Evolutionary conservation across 495 filamentous ascomycete genomes (phyloP), one percentile per base, ranked within the genome.

Genomic region (Sordaria brevicollis): DNA sequence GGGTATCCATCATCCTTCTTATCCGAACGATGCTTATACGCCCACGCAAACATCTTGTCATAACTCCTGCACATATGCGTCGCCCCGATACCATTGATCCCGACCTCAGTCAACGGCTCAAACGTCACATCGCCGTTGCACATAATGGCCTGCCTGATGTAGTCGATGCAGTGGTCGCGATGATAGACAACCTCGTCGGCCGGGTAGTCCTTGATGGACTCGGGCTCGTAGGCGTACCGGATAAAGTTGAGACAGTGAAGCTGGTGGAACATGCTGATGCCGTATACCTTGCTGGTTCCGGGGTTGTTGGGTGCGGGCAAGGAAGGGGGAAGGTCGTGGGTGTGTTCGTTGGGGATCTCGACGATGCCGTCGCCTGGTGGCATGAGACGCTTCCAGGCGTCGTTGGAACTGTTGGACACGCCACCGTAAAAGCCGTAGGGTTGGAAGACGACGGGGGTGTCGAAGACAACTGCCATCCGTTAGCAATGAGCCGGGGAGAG

Each of bases 151-250:
- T 79, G 75, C 5, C 75, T 75, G 21, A 80, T 67, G 54, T 70
- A 74, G 35, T 79, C 78, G 19, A 79, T 39, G 68, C 78, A 81
- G 67, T 81, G 79, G 35, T 76, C 78, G 71, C 39, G 25, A 39
- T 72, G 71, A 15, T 65, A 34, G 2, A 34, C 35, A 10, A 66
- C 54, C 6, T 72, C 57, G 31, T 69, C 37, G 21, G 43, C 49
- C 4, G 49, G 49, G n/a, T 29, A 43, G 69, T 37, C 29, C 3
- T 33, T 21, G 15, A 66, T 35, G 19, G 37, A 33, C 9, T 69
- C 57, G 11, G 70, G 68, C 25, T 72, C 43, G 67, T 69, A 68
- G 34, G 70, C 43, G 1, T 43, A 35, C n/a, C 67, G 67, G n/a
- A 69, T 11, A 31, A 69, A 69, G 35, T 49, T 67, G n/a, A 54